These are phyloP conservation scores for Pleurotus sapidus DNA, from an alignment of 768 basidiomycete genomes.

Conservation along the genomic window DNA sequence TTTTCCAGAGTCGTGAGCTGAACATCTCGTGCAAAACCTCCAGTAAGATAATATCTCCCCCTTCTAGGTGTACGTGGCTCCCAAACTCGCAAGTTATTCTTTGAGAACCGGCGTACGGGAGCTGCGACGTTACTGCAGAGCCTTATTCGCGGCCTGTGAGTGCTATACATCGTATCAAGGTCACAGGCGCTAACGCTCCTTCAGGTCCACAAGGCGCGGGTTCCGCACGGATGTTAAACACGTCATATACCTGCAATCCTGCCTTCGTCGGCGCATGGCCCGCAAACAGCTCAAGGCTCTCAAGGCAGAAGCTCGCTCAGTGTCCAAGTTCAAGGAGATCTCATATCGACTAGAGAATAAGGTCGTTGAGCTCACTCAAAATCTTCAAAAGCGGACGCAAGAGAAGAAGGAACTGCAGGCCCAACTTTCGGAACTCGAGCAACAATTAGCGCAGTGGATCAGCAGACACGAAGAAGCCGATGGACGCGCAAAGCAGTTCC, in stretches of 20 bases:
- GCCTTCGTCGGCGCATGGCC: conserved; percentile 85
- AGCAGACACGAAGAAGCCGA: conserved; percentile 88
- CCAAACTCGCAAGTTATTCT: conserved; percentile 61
- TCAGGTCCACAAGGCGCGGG: conserved; percentile 51
- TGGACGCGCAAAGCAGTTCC: conserved; percentile 65
- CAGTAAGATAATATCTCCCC: not conserved
- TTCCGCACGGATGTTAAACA: conserved; percentile 62
- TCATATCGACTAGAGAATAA: conserved; percentile 98
- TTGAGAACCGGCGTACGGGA: conserved; percentile 47
- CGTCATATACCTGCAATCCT: conserved; percentile 88
- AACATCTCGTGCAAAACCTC: not conserved
- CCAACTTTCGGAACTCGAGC: conserved; percentile 77
- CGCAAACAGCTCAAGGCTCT: conserved; percentile 81
- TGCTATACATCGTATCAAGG: conserved; percentile 13
- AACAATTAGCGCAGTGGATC: conserved; percentile 83
- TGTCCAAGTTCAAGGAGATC: conserved; percentile 97
- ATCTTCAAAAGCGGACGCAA: conserved; percentile 81
- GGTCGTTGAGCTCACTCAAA: conserved; percentile 97
- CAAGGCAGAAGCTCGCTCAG: conserved; percentile 91
- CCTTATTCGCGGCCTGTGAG: conserved; percentile 86
- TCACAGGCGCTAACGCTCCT: not conserved
- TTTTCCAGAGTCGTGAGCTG: conserved; percentile 83
- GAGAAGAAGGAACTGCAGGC: conserved; percentile 87
- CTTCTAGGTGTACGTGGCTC: conserved; percentile 68
- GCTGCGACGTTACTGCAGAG: conserved; percentile 80